These are phyloP conservation scores for Cnidoscolus chayamansa DNA, from an alignment of 441 rosid genomes.

Conservation along the genomic window DNA sequence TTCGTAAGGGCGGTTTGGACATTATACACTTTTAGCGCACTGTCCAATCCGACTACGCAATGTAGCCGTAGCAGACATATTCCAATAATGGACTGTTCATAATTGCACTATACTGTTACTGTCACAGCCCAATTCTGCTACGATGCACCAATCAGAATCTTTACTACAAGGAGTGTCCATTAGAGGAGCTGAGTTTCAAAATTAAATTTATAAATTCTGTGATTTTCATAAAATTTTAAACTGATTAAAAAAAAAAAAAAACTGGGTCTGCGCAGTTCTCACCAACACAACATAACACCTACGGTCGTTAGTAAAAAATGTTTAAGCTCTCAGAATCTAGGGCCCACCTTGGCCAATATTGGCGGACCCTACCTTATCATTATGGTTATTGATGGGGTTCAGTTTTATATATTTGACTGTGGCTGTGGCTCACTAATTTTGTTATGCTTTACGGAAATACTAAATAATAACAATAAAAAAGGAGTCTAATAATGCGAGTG, in stretches of 20 bases:
- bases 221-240: too few relatives aligned
- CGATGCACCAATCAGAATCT: neutral
- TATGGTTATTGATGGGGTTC: neutral
- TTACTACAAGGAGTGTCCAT: neutral
- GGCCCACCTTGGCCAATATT: conserved; percentile 1
- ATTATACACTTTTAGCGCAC: neutral
- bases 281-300: neutral
- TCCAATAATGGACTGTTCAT: conserved; percentile 2
- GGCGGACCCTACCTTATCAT: neutral
- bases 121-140: neutral
- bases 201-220: too few relatives aligned
- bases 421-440: too few relatives aligned
- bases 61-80: neutral
- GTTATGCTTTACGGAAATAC: neutral
- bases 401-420: neutral
- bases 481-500: neutral
- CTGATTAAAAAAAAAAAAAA: too few relatives aligned
- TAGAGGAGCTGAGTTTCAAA: neutral
- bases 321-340: neutral
- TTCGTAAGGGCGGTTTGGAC: conserved; percentile 5
- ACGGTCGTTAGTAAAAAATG: conserved; percentile 14
- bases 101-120: neutral
- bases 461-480: neutral
- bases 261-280: neutral
- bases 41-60: neutral